Evolutionary conservation across 1,284 basidiomycete genomes (phyloP), one percentile per base, ranked within the genome.

Genomic region (Ceratobasidium sp.): DNA sequence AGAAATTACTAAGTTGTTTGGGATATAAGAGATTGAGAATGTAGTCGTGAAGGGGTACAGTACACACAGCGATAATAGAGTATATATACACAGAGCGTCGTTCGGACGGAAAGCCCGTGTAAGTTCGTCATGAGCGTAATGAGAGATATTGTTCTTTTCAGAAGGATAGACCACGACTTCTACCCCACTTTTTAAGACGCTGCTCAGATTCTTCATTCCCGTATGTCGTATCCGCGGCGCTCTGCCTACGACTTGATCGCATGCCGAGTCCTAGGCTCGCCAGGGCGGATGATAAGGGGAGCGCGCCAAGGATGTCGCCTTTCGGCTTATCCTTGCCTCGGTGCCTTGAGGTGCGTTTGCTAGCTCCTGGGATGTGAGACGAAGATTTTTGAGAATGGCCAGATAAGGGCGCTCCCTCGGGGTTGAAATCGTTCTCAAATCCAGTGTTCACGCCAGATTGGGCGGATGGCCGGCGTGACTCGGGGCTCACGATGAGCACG

Each of bases 371-470:
- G 48, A 41, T 15, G 48, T 50, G 63, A 7, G 57, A 53, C 41
- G 60, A 54, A 3, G 56, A 31, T 33, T 1, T 33, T 22, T 57
- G 62, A 15, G 50, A 1, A 15, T 29, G 17, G 27, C 11, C 57
- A 36, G 57, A 27, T 22, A 47, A 36, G 15, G 56, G 56, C 27
- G 44, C 59, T 14, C 59, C 45, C 11, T 72, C 48, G 6, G 69
- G 71, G 60, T 64, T 73, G n/a, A 73, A 73, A 41, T 73, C 59
- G 29, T 73, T 73, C 50, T 73, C 71, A 36, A 73, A 73, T 1
- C 71, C 71, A 9, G 59, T 41, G 41, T 73, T 60, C 1, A 73
- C 71, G 3, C 60, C 71, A 22, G 71, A 73, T 29, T 73, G 71
- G 29, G 71, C 71, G 9, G 71, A 73, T 9, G 71, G 71, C 15